phyloP scores from a whole-genome alignment of 129 eudicot species.

The Helianthus tuberosus region DNA sequence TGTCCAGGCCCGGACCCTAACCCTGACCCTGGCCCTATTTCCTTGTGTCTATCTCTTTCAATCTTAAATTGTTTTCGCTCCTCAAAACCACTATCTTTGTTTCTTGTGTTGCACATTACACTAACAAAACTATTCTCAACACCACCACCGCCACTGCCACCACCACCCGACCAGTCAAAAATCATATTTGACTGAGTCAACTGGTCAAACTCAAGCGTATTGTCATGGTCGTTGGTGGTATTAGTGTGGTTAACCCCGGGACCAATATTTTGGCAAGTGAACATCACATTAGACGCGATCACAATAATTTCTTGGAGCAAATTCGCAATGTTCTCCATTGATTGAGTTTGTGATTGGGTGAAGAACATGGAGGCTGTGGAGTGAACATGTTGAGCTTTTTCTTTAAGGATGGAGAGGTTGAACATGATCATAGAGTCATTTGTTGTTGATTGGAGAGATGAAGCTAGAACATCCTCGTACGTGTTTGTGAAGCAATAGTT shows the following conservation, averaged over 20 bases:
- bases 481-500: constrained; percentile 42
- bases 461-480: constrained; percentile 33
- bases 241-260: constrained; percentile 21
- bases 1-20: background rate
- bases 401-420: constrained; percentile 56
- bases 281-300: constrained; percentile 74
- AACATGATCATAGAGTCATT: constrained; percentile 31
- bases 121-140: constrained; percentile 27
- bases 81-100: constrained; percentile 4
- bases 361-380: constrained; percentile 40
- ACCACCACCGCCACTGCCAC: constrained; percentile 30
- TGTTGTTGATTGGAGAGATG: constrained; percentile 40
- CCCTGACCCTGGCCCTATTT: background rate
- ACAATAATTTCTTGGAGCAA: constrained; percentile 77
- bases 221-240: constrained; percentile 4
- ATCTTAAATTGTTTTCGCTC: constrained; percentile 1
- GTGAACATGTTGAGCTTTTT: constrained; percentile 55
- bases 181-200: constrained; percentile 24
- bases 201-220: constrained; percentile 27
- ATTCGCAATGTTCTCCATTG: constrained; percentile 46
- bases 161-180: constrained; percentile 19
- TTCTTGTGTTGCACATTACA: constrained; percentile 22
- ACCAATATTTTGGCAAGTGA: constrained; percentile 63
- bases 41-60: constrained; percentile 9
- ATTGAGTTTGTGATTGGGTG: constrained; percentile 36